Percentiles rank a stretch among this genome's conserved stretches.
phyloP scores from a whole-genome alignment of 1,284 basidiomycete species.

The Rhodotorula sp. region DNA sequence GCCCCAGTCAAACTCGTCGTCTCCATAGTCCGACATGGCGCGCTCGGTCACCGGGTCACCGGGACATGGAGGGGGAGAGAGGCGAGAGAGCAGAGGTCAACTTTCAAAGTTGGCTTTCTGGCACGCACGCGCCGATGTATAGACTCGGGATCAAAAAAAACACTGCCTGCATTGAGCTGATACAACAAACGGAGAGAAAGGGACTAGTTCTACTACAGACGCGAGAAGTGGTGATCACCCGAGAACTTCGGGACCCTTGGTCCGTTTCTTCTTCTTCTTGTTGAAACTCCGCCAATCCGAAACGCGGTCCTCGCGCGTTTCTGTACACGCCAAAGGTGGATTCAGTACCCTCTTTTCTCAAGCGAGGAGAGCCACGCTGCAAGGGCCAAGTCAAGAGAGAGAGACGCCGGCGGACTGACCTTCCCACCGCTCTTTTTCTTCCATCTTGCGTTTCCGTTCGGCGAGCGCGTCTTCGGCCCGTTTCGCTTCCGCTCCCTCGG shows the following conservation, averaged over 20 bases:
- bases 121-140: too few relatives aligned
- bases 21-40: slow-evolving; percentile 1
- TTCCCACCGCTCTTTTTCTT: slow-evolving; percentile 57
- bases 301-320: slow-evolving; percentile 42
- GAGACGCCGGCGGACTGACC: slow-evolving; percentile 21
- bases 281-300: slow-evolving; percentile 43
- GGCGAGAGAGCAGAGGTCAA: not conserved
- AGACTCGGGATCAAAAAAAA: not conserved
- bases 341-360: not conserved
- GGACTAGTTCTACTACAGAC: not conserved
- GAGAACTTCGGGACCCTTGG: slow-evolving; percentile 56
- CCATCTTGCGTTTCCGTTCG: slow-evolving; percentile 52
- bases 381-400: not conserved
- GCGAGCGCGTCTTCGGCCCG: slow-evolving; percentile 53
- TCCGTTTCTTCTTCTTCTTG: slow-evolving; percentile 66
- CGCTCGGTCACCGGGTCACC: not conserved
- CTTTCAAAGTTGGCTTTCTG: not conserved
- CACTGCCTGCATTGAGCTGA: not conserved
- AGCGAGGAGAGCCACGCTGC: not conserved
- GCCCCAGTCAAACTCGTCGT: slow-evolving; percentile 5
- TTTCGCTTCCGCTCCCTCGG: slow-evolving; percentile 57
- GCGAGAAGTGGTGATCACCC: slow-evolving; percentile 9
- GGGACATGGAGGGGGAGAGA: not conserved
- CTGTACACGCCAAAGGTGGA: slow-evolving; percentile 10
- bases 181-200: not conserved